Evolutionary conservation across 2,329 filamentous ascomycete species (phyloP).

Genomic region (Xylariaceae sp.): DNA sequence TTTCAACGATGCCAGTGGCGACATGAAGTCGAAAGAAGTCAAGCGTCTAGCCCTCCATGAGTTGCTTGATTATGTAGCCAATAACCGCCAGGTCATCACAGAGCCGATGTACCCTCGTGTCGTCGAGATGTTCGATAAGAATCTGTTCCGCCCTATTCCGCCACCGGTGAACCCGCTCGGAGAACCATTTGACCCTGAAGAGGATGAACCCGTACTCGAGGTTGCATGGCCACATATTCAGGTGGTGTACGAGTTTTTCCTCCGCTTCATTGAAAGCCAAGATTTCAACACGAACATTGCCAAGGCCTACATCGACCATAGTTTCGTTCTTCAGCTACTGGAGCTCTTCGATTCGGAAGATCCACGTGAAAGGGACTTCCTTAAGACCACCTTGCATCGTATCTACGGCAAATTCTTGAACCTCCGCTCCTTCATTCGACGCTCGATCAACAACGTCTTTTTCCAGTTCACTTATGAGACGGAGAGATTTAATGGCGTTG

Average conservation of each 20-base stretch:
- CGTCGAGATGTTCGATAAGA: slow-evolving; percentile 99
- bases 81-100: slow-evolving; percentile 96
- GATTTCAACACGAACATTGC: slow-evolving; percentile 99
- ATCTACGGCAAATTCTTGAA: slow-evolving; percentile 99
- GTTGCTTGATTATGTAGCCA: slow-evolving; percentile 94
- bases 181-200: slow-evolving; percentile 96
- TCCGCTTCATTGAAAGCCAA: slow-evolving; percentile 97
- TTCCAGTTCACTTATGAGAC: slow-evolving; percentile 99
- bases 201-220: slow-evolving; percentile 95
- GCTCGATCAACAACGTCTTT: slow-evolving; percentile 99
- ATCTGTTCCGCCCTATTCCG: slow-evolving; percentile 93
- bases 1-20: slow-evolving; percentile 95
- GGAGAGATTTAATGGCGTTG: slow-evolving; percentile 96
- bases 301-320: slow-evolving; percentile 97
- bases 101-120: slow-evolving; percentile 98
- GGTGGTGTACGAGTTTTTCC: slow-evolving; percentile 98
- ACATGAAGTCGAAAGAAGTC: slow-evolving; percentile 99
- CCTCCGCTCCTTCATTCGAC: slow-evolving; percentile 89
- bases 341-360: slow-evolving; percentile 98
- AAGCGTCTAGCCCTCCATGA: slow-evolving; percentile 95
- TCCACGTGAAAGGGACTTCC: slow-evolving; percentile 89
- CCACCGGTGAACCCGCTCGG: slow-evolving; percentile 97
- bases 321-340: slow-evolving; percentile 93
- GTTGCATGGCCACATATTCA: slow-evolving; percentile 99
- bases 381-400: slow-evolving; percentile 95